A percentile compares a stretch with the other conserved stretches of the same genome.
phyloP scores from a whole-genome alignment of 345 rosid species.

The Lepidium sativum region DNA sequence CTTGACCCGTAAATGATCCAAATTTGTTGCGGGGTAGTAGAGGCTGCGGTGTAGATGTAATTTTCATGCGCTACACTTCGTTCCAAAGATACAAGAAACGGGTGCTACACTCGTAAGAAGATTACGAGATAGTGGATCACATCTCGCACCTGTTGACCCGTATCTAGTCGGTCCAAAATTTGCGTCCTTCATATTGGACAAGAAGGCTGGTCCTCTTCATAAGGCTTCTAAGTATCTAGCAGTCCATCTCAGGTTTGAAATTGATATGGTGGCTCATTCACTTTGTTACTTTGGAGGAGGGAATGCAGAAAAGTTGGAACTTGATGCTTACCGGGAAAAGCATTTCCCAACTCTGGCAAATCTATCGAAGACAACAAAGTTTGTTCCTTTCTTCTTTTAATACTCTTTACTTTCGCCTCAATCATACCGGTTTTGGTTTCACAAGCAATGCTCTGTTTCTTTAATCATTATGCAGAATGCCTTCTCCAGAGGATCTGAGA shows the following conservation, averaged over 20 bases:
- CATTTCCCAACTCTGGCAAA: constrained; percentile 76
- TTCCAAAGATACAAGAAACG: constrained; percentile 79
- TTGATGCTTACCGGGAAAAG: constrained; percentile 75
- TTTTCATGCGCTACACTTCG: constrained; percentile 72
- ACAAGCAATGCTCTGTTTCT: not conserved
- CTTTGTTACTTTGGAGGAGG: constrained; percentile 92
- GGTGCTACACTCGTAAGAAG: constrained; percentile 69
- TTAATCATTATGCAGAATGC: constrained; percentile 41
- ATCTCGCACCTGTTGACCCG: constrained; percentile 55
- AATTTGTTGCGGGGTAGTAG: constrained; percentile 45
- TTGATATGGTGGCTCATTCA: constrained; percentile 98
- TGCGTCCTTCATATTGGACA: constrained; percentile 40
- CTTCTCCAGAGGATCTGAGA: constrained; percentile 62
- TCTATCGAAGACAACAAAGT: constrained; percentile 57
- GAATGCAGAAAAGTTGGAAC: constrained; percentile 54
- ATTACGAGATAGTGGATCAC: constrained; percentile 45
- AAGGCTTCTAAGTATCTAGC: constrained; percentile 75
- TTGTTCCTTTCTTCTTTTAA: constrained; percentile 4
- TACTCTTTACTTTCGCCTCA: not conserved
- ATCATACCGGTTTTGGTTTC: not conserved
- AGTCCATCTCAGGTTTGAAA: constrained; percentile 84
- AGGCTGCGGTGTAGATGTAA: constrained; percentile 98
- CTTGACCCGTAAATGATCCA: not conserved
- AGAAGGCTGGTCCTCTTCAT: constrained; percentile 23
- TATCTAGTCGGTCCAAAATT: constrained; percentile 61